Evolutionary conservation across 2,329 filamentous ascomycete genomes (phyloP).

Genomic region (Talaromyces verruculosus): DNA sequence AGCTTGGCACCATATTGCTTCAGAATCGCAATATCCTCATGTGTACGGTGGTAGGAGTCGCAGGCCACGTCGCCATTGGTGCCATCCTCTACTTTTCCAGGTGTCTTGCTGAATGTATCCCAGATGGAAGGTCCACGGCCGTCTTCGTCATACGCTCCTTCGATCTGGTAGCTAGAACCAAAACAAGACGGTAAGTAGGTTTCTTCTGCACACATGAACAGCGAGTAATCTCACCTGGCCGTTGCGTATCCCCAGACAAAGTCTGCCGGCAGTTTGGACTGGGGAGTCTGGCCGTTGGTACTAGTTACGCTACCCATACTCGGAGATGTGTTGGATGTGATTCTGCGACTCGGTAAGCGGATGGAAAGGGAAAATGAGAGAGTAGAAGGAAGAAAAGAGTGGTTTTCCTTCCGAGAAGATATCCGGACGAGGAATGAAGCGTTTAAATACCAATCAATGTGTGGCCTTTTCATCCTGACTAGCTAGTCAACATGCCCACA

Average conservation of each 20-base stretch:
- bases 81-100: constrained; percentile 79
- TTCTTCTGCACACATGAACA: neutral
- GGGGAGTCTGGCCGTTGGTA: constrained; percentile 20
- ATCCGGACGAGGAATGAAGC: neutral
- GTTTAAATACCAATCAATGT: constrained; percentile 9
- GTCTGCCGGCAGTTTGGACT: constrained; percentile 58
- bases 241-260: constrained; percentile 81
- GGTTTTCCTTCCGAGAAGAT: neutral
- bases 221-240: constrained; percentile 55
- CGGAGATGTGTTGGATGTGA: neutral
- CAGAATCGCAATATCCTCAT: constrained; percentile 73
- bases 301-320: constrained; percentile 8
- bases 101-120: constrained; percentile 81
- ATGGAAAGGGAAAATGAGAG: neutral
- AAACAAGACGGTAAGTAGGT: neutral
- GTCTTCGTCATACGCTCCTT: constrained; percentile 72
- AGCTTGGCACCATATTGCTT: constrained; percentile 70
- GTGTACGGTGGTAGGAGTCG: constrained; percentile 80
- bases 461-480: neutral
- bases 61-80: constrained; percentile 75
- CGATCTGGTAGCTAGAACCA: constrained; percentile 75
- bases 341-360: neutral
- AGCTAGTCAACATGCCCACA: neutral
- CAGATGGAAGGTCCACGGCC: constrained; percentile 82
- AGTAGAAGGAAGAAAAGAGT: neutral